Base-by-base conservation (phyloP, 2,329 filamentous ascomycete species). In the Helminthosporium solani region DNA sequence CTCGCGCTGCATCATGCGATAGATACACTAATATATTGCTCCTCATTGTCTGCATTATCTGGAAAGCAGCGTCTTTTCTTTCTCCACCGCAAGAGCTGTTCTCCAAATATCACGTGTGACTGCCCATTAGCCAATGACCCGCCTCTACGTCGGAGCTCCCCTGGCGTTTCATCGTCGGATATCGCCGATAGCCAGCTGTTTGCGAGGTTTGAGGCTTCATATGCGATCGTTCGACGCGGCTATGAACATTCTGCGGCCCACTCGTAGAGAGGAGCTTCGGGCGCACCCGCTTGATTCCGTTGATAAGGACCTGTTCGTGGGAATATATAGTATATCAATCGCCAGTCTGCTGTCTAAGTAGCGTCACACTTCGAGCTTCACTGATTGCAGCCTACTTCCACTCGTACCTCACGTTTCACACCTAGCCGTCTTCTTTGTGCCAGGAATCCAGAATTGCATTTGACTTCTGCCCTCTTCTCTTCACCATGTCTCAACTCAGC, bases 401-500 rank as follows among this genome's bases (percentile, higher is more conserved):
- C 12, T 27, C 12, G 12, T 27, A 7, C 7, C 12, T 27, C 12
- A 7, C 12, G 25, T 7, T 27, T 7, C 12, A 7, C 12, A 27
- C 14, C 28, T 12, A 31, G 28, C 14, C 12, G 12, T 31, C 8
- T 31, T 4, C 14, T 12, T 36, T 30, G 2, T 9, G 8, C 23
- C n/a, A 5, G 6, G 11, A 9, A 37, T 25, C 18, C 42, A 25
- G 28, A 35, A 21, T 9, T 25, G 23, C 23, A 25, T 25, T 25
- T 25, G 23, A 25, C 5, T 25, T 47, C 35, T 19, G 20, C 18
- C 19, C 41, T 23, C 40, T 40, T 44, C 34, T 38, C 34, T 21
- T 42, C 58, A 66, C 49, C 48, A 77, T 77, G 73, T 67, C 75
- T 56, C 64, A 74, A 48, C 74, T 78, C 54, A 72, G 66, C 58